Base-by-base conservation (phyloP, 73 alveolate genomes). In the Paramecium primaurelia region DNA sequence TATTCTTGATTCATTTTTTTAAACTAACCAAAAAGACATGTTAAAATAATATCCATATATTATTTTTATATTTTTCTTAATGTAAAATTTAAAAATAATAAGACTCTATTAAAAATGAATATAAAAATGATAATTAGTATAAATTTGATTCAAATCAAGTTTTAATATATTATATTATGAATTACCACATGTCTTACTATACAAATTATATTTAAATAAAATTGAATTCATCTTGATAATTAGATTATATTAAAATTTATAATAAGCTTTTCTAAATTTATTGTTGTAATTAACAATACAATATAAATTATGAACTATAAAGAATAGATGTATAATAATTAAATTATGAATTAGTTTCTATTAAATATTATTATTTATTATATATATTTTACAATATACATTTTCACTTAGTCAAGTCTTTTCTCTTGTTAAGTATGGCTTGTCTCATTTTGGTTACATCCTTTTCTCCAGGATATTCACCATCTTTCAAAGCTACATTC, bases 371-470 rank as follows among this genome's bases (percentile, higher is more conserved):
- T 54, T 68, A n/a, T 68, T 26, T 68, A 34, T 68, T 68, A 11
- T 32, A 60, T 28, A 68, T 68, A 68, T 68, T 68, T 68, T 25
- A 30, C 42, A 30, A 34, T 68, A 36, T 68, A 54, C 69, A 54
- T 54, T 18, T 54, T 54, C 69, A 54, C 69, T 54, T 54, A 54
- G 69, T 75, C 38, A 75, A 45, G 59, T 89, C 94, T 40, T 16
- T 42, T 89, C 58, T 89, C 40, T 89, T 89, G 84, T 89, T 89
- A n/a, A 89, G 32, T 22, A 89, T 89, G 16, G 94, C 94, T 89
- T 89, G 68, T 71, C 94, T 77, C 94, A 89, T 71, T 26, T 36
- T 20, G 2, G 73, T 45, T 8, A 89, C 91, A 89, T 89, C 94
- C 1, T 28, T 47, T 22, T 40, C 38, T 44, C 94, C 94, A 25